Evolutionary conservation across 495 filamentous ascomycete genomes (phyloP).

Genomic region (Penicillium canariense): DNA sequence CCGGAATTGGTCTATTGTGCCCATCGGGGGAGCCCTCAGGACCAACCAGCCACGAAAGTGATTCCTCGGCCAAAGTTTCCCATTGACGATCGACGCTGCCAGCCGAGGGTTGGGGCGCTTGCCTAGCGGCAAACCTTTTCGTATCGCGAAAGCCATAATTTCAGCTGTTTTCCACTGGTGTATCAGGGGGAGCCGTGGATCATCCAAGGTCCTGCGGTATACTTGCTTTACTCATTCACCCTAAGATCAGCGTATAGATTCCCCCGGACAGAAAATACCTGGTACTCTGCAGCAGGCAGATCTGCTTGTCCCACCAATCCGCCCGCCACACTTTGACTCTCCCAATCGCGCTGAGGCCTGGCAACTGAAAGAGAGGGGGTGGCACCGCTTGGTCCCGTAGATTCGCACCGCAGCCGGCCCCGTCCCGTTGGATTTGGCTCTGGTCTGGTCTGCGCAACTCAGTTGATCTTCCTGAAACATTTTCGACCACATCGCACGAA

Average conservation of each 20-base stretch:
- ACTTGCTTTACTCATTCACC: neutral
- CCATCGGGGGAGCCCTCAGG: neutral
- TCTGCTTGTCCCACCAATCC: neutral
- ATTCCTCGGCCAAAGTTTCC: conserved; percentile 9
- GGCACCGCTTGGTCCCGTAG: neutral
- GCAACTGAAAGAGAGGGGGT: neutral
- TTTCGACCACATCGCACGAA: neutral
- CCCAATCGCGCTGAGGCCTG: neutral
- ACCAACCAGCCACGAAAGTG: conserved; percentile 1
- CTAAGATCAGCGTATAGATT: neutral
- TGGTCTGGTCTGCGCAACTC: neutral
- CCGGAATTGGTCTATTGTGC: neutral
- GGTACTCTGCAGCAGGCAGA: neutral
- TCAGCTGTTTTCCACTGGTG: neutral
- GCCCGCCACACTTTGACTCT: neutral
- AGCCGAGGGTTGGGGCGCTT: neutral
- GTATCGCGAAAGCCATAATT: neutral
- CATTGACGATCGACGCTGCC: neutral
- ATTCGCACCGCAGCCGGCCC: neutral
- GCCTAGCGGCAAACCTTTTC: neutral
- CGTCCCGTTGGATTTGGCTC: neutral
- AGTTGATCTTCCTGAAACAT: neutral
- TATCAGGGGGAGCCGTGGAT: neutral
- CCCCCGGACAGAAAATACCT: neutral
- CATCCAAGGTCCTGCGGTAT: neutral